phyloP scores from a whole-genome alignment of 164 flowering plant species.

The Litsea cubeba region DNA sequence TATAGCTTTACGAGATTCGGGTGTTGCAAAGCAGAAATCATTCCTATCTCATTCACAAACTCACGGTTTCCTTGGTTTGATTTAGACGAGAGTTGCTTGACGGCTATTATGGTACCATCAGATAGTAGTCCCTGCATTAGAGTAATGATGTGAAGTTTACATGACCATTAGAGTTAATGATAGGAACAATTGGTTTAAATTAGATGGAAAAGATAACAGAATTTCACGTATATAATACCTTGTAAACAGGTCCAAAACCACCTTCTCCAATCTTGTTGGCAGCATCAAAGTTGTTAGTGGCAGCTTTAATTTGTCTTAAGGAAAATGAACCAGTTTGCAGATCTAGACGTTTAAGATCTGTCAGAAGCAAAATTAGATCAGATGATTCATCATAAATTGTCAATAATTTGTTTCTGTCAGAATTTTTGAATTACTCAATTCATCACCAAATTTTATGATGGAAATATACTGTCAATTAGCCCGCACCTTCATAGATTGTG shows the following conservation, averaged over 20 bases:
- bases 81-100: conserved; percentile 59
- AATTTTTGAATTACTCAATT: too few relatives aligned
- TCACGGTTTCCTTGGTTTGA: conserved; percentile 68
- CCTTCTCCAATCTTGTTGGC: conserved; percentile 62
- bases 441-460: too few relatives aligned
- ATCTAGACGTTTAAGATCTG: conserved; percentile 31
- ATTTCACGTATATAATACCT: conserved; percentile 15
- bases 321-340: conserved; percentile 36
- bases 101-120: conserved; percentile 54
- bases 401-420: too few relatives aligned
- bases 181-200: background rate
- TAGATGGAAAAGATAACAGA: too few relatives aligned
- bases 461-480: background rate
- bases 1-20: conserved; percentile 53
- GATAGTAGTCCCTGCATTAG: conserved; percentile 19
- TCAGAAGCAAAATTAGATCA: conserved; percentile 1
- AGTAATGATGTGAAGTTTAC: background rate
- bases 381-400: background rate
- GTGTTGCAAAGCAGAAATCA: conserved; percentile 58
- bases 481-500: conserved; percentile 16
- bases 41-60: conserved; percentile 60
- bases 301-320: conserved; percentile 47
- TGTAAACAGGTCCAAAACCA: conserved; percentile 63
- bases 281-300: conserved; percentile 38
- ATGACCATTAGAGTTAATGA: background rate